These are phyloP conservation scores for Coleophoma cylindrospora DNA, from an alignment of 2,329 filamentous ascomycete species.

Conservation along the genomic window DNA sequence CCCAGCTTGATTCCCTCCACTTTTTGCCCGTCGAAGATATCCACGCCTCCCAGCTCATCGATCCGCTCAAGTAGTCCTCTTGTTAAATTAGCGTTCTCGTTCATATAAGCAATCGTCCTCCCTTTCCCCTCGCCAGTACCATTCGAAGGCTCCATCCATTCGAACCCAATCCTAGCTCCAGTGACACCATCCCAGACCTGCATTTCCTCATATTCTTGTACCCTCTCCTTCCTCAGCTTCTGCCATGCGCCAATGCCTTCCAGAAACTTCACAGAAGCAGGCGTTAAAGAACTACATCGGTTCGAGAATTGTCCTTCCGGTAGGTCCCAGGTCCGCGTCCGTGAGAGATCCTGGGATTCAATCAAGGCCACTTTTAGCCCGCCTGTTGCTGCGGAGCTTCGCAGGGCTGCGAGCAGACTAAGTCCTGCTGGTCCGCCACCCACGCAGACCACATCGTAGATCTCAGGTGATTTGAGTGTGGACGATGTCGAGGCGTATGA, in stretches of 20 bases:
- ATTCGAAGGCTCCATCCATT: constrained; percentile 45
- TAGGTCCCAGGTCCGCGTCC: constrained; percentile 61
- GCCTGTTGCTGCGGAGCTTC: constrained; percentile 69
- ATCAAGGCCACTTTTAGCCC: constrained; percentile 81
- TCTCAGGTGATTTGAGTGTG: constrained; percentile 10
- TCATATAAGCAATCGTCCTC: constrained; percentile 88
- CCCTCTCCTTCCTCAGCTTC: constrained; percentile 65
- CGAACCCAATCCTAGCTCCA: constrained; percentile 83
- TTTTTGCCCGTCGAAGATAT: constrained; percentile 69
- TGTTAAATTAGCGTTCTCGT: constrained; percentile 87
- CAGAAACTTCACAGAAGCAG: constrained; percentile 78
- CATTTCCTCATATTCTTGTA: constrained; percentile 93
- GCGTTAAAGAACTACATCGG: constrained; percentile 91
- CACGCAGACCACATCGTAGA: constrained; percentile 29
- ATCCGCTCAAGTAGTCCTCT: constrained; percentile 70
- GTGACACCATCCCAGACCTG: constrained; percentile 96
- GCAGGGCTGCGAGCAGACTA: constrained; percentile 71
- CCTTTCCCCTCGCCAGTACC: constrained; percentile 40
- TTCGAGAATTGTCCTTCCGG: constrained; percentile 75
- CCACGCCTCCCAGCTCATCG: constrained; percentile 61
- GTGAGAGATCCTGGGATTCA: constrained; percentile 80
- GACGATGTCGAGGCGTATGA: constrained; percentile 14
- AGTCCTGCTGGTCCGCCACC: constrained; percentile 55
- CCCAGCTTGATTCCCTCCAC: constrained; percentile 80
- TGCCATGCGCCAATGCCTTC: constrained; percentile 80